Base-by-base conservation (phyloP, 345 rosid genomes). In the Durio zibethinus region DNA sequence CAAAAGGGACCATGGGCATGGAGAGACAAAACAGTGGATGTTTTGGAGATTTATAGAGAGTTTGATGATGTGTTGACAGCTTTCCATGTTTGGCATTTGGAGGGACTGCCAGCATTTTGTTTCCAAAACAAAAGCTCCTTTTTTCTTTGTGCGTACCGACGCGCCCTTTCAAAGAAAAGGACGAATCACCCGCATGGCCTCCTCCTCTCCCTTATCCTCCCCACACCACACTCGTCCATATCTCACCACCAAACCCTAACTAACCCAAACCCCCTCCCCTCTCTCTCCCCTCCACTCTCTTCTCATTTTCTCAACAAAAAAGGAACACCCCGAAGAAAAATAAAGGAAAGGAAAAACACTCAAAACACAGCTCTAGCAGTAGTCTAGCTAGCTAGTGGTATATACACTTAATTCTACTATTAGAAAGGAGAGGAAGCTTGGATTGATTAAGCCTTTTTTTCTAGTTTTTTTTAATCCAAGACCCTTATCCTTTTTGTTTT, bases 1-100 rank as follows among this genome's bases (percentile, higher is more conserved):
- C 43, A 60, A n/a, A n/a, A 25, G 48, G 73, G 67, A 27, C 72
- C 69, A 73, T 15, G 53, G 57, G 70, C n/a, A n/a, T n/a, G n/a
- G n/a, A 59, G 48, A 20, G 20, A 81, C 67, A 63, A 65, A 63
- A 66, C 38, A 25, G 57, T 36, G 71, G 84, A 4, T 72, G 48
- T 40, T 76, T 75, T 72, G 29, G 85, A 52, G 57, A 56, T 18
- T 31, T 65, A 71, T 62, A 35, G 12, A 61, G 74, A 57, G 50
- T 11, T 82, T 53, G 80, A 60, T 78, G 75, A 78, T 85, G 82
- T 78, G 78, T 77, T 78, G 81, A 81, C 83, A 83, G 84, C 78
- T 81, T 77, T 79, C 48, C 66, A 53, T 75, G 72, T 79, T 79
- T 79, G 82, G 80, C 84, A 81, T 79, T 79, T 81, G 78, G 61